Evolutionary conservation across 345 rosid species (phyloP), one percentile per base, ranked within the genome.

Genomic region (Eutrema japonicum): DNA sequence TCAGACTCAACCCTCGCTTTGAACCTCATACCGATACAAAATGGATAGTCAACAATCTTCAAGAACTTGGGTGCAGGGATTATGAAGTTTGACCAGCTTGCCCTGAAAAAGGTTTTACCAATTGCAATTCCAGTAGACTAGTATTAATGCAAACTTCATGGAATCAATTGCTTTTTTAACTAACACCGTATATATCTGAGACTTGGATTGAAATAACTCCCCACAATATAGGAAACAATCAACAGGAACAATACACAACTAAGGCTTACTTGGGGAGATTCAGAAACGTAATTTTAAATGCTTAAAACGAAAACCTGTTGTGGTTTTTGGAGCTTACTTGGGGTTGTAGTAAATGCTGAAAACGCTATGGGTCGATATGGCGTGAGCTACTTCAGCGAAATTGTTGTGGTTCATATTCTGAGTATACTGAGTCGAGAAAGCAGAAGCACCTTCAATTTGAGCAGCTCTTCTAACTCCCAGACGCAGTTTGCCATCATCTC

Each of bases 291-390:
- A 16, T 1, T 7, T 1, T 4, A 2, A 54, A 43, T 5, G 48
- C 32, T 53, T 30, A 29, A 46, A 72, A 27, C 1, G 16, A 8
- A 33, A 5, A n/a, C 14, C 9, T 11, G 57, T 64, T 29, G 27
- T 41, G 69, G 56, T 12, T 22, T 22, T 22, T 32, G 52, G 32
- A 54, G 68, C 63, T 53, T 73, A 92, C 99, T 97, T 96, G 54
- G 99, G 99, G 76, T 96, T 93, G 84, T 90, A 96, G 85, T 66
- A 90, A 62, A 92, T 85, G 73, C 81, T 85, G 86, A 96, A 92
- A 76, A 61, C 82, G 42, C 82, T 84, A 63, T 84, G 73, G 41
- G 75, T 60, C 5, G 97, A 83, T 29, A 92, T 72, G 78, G 96
- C 90, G 82, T 79, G 86, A 54, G 85, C 86, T n/a, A 88, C 90